Conservation (phyloP, 2,329 filamentous ascomycete genomes). For the Pestalotiopsis sp. region DNA sequence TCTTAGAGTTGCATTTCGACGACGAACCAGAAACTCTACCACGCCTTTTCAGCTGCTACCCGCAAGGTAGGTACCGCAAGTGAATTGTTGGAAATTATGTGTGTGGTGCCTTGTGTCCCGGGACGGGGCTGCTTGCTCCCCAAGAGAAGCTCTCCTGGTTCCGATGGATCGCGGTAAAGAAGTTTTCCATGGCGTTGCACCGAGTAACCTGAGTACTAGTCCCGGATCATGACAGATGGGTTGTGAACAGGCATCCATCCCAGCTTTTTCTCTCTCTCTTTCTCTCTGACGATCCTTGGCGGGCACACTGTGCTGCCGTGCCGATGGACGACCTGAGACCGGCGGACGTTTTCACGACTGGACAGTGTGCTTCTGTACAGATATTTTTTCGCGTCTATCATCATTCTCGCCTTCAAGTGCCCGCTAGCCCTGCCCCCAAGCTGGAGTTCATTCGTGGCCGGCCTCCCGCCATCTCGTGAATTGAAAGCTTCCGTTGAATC, state of each 20-base stretch:
- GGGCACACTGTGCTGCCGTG: not conserved
- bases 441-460: not conserved
- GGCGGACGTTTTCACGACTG: not conserved
- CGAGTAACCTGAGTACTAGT: not conserved
- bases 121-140: not conserved
- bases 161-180: not conserved
- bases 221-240: not conserved
- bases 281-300: not conserved
- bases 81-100: not conserved
- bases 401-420: not conserved
- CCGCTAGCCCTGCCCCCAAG: not conserved
- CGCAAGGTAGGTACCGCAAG: no score
- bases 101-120: not conserved
- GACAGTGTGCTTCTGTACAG: not conserved
- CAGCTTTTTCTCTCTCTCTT: no score
- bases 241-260: not conserved
- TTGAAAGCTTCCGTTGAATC: constrained; percentile 2
- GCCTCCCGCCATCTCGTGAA: not conserved
- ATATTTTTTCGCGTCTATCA: not conserved
- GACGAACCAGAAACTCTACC: not conserved
- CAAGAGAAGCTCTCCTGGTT: not conserved
- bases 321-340: not conserved
- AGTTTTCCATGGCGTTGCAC: not conserved
- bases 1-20: not conserved
- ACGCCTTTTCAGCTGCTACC: not conserved